phyloP scores from a whole-genome alignment of 495 filamentous ascomycete species.

The Umbilicaria muhlenbergii region DNA sequence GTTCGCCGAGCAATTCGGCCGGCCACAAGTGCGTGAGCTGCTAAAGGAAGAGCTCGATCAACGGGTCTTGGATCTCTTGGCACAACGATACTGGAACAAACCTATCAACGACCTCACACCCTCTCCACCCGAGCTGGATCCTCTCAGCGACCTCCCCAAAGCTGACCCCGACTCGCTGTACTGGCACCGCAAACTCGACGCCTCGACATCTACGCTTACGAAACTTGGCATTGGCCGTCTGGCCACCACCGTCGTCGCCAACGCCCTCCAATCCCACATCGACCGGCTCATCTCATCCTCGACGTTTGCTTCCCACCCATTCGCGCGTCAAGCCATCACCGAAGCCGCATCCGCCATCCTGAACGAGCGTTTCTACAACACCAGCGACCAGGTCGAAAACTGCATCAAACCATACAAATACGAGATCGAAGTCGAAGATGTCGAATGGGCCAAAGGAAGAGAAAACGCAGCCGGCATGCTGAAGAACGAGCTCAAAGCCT shows the following conservation, averaged over 20 bases:
- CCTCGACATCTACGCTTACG: slow-evolving; percentile 74
- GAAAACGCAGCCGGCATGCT: slow-evolving; percentile 64
- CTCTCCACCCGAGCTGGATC: slow-evolving; percentile 50
- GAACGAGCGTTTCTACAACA: slow-evolving; percentile 89
- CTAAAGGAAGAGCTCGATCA: slow-evolving; percentile 90
- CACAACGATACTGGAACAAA: slow-evolving; percentile 93
- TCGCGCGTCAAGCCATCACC: slow-evolving; percentile 76
- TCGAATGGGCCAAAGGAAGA: slow-evolving; percentile 72
- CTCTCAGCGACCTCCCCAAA: slow-evolving; percentile 61
- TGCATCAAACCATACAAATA: slow-evolving; percentile 99
- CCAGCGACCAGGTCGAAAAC: slow-evolving; percentile 96
- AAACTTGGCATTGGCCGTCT: slow-evolving; percentile 87
- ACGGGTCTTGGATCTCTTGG: slow-evolving; percentile 86
- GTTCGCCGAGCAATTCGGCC: slow-evolving; percentile 78
- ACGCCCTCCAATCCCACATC: slow-evolving; percentile 71
- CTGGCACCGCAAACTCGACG: slow-evolving; percentile 92
- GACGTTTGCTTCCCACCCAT: slow-evolving; percentile 79
- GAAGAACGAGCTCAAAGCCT: slow-evolving; percentile 69
- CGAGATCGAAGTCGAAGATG: slow-evolving; percentile 82
- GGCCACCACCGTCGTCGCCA: slow-evolving; percentile 78
- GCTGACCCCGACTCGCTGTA: slow-evolving; percentile 69
- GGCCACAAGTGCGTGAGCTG: slow-evolving; percentile 73
- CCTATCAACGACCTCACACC: slow-evolving; percentile 62
- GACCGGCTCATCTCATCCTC: slow-evolving; percentile 62
- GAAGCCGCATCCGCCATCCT: slow-evolving; percentile 78